Evolutionary conservation across 306 rosid genomes (phyloP), one percentile per base, ranked within the genome.

Genomic region (Cucumis hystrix): DNA sequence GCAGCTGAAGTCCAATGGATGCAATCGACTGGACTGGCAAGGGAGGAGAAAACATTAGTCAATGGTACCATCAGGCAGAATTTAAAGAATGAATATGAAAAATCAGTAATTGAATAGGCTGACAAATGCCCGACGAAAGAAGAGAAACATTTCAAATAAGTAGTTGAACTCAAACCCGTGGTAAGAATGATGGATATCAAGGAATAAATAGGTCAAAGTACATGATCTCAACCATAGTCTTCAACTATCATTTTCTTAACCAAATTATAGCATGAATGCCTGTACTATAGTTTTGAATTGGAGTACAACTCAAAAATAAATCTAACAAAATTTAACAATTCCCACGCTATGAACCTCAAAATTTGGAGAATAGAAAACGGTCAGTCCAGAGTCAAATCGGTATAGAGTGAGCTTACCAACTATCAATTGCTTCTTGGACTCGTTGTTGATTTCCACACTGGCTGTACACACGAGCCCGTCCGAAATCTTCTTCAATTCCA

Each of bases 1-100:
- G 97, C 91, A 65, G 99, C 97, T 77, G 99, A 92, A 84, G 97
- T 92, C 99, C 99, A 95, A 77, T 95, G 97, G 84, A 95, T 95
- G 89, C 99, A 95, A 71, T 95, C 97, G 71, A 95, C 97, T 73
- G 99, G 99, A 86, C 99, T 95, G 91, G 77, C 81, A 85, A 18
- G 54, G 8, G 76, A 79, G 23, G 76, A 80, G 28, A 72, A 64
- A 47, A 33, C 75, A 65, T 71, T 41, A 79, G 55, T 61, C 52
- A 10, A 67, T 20, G 10, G 33, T 66, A 17, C 1, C 30, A 67
- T 39, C 33, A 70, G 58, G 39, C 13, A 70, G 25, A 70, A 6
- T 45, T 21, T 13, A 12, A 70, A 25, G 21, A 40, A 39, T 2
- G 52, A 39, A 39, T 66, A 16, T 4, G 51, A n/a, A n/a, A 10